Evolutionary conservation across 75 land plant genomes (phyloP).

Genomic region (Adiantum capillusveneris): DNA sequence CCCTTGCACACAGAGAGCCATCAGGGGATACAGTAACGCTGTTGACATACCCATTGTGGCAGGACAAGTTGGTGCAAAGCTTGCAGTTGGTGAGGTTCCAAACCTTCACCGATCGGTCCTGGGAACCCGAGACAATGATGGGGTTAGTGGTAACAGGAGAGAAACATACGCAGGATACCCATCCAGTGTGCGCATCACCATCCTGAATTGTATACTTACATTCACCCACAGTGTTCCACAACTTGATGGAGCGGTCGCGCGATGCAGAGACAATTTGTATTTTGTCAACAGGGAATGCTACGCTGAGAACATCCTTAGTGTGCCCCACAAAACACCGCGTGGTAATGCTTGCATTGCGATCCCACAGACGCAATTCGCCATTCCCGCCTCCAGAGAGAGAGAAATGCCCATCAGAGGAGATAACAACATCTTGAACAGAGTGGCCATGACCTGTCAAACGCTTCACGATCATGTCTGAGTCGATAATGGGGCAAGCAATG

Average conservation of each 20-base stretch:
- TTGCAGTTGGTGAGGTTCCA: too few species aligned
- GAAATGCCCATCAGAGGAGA: slow-evolving; percentile 80
- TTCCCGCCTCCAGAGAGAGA: slow-evolving; percentile 80
- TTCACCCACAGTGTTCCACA: too few species aligned
- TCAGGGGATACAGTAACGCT: slow-evolving; percentile 81
- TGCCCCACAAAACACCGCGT: too few species aligned
- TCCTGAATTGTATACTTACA: too few species aligned
- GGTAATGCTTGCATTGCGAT: too few species aligned
- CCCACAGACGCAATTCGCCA: slow-evolving; percentile 80
- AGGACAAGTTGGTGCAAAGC: slow-evolving; percentile 21
- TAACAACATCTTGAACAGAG: slow-evolving; percentile 32
- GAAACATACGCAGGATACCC: slow-evolving; percentile 45
- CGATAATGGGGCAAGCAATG: slow-evolving; percentile 88
- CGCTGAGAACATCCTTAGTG: too few species aligned
- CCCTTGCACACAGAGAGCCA: slow-evolving; percentile 39
- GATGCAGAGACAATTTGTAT: too few species aligned
- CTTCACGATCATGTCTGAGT: slow-evolving; percentile 68
- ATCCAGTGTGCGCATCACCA: too few species aligned
- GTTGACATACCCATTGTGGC: slow-evolving; percentile 51
- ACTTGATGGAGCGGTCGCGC: too few species aligned
- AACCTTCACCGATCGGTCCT: slow-evolving; percentile 39
- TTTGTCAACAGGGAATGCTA: too few species aligned
- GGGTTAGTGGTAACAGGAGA: slow-evolving; percentile 33
- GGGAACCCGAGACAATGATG: slow-evolving; percentile 62
- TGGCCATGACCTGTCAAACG: slow-evolving; percentile 77